These are phyloP conservation scores for Pyrrhoderma noxium DNA, from an alignment of 1,284 basidiomycete species.

Conservation along the genomic window DNA sequence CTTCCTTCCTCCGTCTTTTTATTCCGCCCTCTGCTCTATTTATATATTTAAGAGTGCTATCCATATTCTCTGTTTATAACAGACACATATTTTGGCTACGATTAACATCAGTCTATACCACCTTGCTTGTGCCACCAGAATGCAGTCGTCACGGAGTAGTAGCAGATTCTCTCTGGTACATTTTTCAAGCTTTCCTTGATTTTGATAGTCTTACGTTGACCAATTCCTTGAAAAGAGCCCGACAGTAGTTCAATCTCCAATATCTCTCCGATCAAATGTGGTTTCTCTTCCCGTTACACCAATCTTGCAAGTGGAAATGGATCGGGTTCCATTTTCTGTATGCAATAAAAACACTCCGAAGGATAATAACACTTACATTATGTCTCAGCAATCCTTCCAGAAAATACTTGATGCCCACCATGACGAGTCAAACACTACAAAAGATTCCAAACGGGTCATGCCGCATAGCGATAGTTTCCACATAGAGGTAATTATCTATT, in stretches of 20 bases:
- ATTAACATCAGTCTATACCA: background rate
- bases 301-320: constrained; percentile 7
- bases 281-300: constrained; percentile 12
- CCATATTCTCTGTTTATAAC: too few relatives aligned
- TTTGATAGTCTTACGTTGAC: too few relatives aligned
- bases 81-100: too few relatives aligned
- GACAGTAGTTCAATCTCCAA: constrained; percentile 14
- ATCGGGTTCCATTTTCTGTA: constrained; percentile 11
- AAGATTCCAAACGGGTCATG: background rate
- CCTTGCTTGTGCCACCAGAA: constrained; percentile 8
- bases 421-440: background rate
- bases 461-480: constrained; percentile 13
- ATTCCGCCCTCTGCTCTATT: too few relatives aligned
- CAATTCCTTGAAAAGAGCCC: too few relatives aligned
- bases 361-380: background rate
- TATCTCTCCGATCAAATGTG: constrained; percentile 1
- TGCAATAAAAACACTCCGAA: background rate
- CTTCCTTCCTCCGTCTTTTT: too few relatives aligned
- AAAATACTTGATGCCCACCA: constrained; percentile 1
- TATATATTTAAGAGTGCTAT: too few relatives aligned
- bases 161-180: constrained; percentile 12
- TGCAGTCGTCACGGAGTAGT: background rate
- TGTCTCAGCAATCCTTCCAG: constrained; percentile 9
- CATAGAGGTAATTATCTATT: constrained; percentile 9
- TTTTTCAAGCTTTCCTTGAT: background rate